A percentile compares a stretch with the other conserved stretches of the same genome.
Evolutionary conservation across 78 protist species (phyloP).

Genomic region (Goniomonas avonlea): DNA sequence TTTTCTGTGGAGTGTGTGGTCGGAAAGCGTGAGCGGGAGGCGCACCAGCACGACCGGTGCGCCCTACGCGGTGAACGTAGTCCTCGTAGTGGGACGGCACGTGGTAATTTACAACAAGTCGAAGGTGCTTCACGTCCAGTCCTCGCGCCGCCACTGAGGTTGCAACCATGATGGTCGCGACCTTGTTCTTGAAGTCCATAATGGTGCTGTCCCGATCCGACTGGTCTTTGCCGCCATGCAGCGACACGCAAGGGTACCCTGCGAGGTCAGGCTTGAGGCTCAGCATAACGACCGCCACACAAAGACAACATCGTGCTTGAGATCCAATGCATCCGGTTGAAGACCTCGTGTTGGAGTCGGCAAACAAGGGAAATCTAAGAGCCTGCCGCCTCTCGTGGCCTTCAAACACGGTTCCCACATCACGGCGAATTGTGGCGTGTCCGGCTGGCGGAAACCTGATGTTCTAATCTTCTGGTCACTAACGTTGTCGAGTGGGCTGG

Average conservation of each 20-base stretch:
- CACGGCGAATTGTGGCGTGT: too few species aligned
- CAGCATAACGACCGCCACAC: too few species aligned
- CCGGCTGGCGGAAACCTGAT: too few species aligned
- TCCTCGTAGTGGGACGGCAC: constrained; percentile 89
- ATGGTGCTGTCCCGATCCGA: constrained; percentile 82
- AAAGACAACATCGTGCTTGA: too few species aligned
- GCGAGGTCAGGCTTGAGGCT: too few species aligned
- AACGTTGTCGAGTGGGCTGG: too few species aligned
- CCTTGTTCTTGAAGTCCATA: constrained; percentile 67
- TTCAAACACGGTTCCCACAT: too few species aligned
- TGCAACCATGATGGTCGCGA: constrained; percentile 64
- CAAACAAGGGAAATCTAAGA: too few species aligned
- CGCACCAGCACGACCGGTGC: constrained; percentile 97
- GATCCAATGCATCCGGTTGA: too few species aligned
- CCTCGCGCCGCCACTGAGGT: constrained; percentile 98
- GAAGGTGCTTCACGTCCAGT: constrained; percentile 82
- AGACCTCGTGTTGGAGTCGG: too few species aligned
- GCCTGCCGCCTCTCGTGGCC: too few species aligned
- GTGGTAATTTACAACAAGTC: constrained; percentile 86
- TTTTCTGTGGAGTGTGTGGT: not conserved
- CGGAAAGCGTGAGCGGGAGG: not conserved
- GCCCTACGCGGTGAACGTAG: constrained; percentile 94
- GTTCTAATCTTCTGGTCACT: too few species aligned
- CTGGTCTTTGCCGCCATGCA: constrained; percentile 95
- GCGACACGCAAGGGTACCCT: constrained; percentile 60